Evolutionary conservation across 768 basidiomycete species (phyloP).

Genomic region (Flagelloscypha sp.): DNA sequence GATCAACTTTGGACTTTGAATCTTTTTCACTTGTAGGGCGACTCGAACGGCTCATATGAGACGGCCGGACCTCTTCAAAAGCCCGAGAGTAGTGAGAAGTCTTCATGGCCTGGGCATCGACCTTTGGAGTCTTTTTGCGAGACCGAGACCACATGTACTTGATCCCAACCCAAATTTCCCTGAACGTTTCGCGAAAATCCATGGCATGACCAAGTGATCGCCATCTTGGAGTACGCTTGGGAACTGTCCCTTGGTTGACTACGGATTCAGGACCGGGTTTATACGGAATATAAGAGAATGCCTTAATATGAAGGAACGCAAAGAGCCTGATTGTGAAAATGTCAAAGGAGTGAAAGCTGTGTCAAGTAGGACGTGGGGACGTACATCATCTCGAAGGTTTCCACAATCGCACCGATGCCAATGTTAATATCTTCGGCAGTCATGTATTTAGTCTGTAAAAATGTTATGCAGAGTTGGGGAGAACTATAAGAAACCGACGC

Average conservation of each 20-base stretch:
- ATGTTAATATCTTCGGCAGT: constrained; percentile 67
- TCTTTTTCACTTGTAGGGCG: too few relatives aligned
- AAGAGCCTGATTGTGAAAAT: constrained; percentile 43
- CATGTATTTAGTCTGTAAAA: constrained; percentile 53
- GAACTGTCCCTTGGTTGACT: constrained; percentile 17
- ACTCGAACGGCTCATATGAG: constrained; percentile 4
- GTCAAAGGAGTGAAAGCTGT: constrained; percentile 7
- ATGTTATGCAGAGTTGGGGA: not conserved
- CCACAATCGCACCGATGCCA: constrained; percentile 57
- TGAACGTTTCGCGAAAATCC: constrained; percentile 61
- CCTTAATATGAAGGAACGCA: constrained; percentile 61
- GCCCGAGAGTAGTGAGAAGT: constrained; percentile 34
- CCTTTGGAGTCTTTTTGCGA: constrained; percentile 47
- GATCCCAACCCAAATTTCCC: constrained; percentile 50
- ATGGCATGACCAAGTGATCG: constrained; percentile 55
- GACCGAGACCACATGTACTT: constrained; percentile 50
- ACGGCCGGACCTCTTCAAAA: constrained; percentile 31
- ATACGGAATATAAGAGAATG: constrained; percentile 67
- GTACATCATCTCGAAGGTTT: constrained; percentile 72
- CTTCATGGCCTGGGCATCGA: constrained; percentile 34
- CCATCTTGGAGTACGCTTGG: constrained; percentile 41
- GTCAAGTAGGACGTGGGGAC: constrained; percentile 16
- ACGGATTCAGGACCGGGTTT: constrained; percentile 21
- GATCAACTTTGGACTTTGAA: constrained; percentile 3
- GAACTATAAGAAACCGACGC: constrained; percentile 11